These are phyloP conservation scores for Paecilomyces variotii DNA, from an alignment of 2,329 filamentous ascomycete genomes.

Conservation along the genomic window DNA sequence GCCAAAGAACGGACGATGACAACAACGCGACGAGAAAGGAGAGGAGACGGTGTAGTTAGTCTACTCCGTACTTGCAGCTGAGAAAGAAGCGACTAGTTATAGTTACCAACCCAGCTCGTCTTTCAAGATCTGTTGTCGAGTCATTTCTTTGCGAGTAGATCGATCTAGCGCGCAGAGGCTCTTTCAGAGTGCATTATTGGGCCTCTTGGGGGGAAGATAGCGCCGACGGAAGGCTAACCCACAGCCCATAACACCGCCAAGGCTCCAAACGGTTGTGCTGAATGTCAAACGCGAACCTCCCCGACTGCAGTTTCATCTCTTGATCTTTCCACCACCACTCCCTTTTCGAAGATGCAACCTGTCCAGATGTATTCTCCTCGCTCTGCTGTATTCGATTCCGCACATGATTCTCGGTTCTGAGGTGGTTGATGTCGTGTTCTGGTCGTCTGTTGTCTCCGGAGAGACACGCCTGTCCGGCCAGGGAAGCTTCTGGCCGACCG, in stretches of 20 bases:
- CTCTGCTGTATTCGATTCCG: neutral
- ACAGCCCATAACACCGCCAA: neutral
- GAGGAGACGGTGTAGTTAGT: no score
- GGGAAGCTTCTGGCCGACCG: neutral
- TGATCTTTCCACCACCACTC: neutral
- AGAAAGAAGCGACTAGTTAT: neutral
- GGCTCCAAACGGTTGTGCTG: neutral
- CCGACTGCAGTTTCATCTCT: neutral
- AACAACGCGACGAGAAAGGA: neutral
- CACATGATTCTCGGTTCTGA: neutral
- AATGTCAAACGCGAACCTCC: neutral
- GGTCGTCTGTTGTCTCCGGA: neutral
- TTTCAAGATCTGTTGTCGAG: neutral
- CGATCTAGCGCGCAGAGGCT: neutral
- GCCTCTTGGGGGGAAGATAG: neutral
- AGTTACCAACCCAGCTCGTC: neutral
- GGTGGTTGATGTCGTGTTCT: neutral
- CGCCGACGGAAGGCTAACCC: neutral
- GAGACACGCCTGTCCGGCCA: neutral
- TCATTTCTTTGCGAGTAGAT: neutral
- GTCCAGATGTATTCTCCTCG: neutral
- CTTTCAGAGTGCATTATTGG: neutral
- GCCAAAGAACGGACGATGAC: neutral
- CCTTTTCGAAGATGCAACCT: neutral
- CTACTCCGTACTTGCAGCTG: neutral